Conservation (phyloP, 306 rosid species). For the Phaseolus lunatus region DNA sequence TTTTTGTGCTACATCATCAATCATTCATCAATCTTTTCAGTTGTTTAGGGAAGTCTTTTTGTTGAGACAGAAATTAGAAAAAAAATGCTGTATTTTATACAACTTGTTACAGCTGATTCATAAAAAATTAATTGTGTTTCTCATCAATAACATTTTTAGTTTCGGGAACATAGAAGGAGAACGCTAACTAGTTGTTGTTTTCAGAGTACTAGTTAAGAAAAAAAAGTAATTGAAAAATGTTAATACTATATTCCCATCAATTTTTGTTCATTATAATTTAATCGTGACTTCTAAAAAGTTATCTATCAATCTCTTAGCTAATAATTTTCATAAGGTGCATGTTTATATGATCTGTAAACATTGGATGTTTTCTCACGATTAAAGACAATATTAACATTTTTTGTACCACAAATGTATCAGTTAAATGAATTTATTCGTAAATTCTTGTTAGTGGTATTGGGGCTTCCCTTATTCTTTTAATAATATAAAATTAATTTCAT, state of each 20-base stretch:
- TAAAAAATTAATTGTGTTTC: background rate
- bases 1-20: conserved; percentile 1
- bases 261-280: background rate
- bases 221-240: background rate
- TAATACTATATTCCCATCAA: background rate
- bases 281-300: background rate
- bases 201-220: background rate
- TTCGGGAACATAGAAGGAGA: background rate
- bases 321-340: background rate
- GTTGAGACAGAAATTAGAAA: background rate
- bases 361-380: background rate
- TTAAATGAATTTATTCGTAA: too few relatives aligned
- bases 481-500: too few relatives aligned
- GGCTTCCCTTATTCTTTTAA: too few relatives aligned
- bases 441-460: too few relatives aligned
- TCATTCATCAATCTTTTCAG: background rate
- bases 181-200: background rate
- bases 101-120: conserved; percentile 1
- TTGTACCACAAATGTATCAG: background rate
- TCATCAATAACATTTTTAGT: background rate
- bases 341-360: background rate
- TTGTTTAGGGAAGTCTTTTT: background rate
- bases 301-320: too few relatives aligned
- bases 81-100: conserved; percentile 2
- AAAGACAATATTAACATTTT: too few relatives aligned